Conservation (phyloP, 768 basidiomycete genomes). For the Sarcomyxa edulis region DNA sequence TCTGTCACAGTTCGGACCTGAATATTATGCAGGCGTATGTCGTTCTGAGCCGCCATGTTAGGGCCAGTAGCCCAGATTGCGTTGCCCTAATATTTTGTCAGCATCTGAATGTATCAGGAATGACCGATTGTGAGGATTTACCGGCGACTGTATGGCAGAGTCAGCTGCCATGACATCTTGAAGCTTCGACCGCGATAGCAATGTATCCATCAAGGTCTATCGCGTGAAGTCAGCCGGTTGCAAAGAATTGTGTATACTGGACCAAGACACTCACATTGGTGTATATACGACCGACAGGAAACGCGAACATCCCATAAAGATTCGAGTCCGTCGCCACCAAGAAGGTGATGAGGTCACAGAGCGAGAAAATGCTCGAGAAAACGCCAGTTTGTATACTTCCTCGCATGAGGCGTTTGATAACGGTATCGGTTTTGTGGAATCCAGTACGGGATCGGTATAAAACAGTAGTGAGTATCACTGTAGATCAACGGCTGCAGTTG, state of each 20-base stretch:
- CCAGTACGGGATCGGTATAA: neutral
- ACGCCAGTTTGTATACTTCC: slow-evolving; percentile 31
- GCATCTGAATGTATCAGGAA: too few species aligned
- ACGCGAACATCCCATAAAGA: slow-evolving; percentile 30
- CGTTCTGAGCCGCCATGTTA: too few species aligned
- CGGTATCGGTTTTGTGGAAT: slow-evolving; percentile 7
- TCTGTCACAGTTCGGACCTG: too few species aligned
- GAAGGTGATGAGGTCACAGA: slow-evolving; percentile 26
- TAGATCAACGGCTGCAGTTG: too few species aligned
- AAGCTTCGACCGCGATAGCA: slow-evolving; percentile 8
- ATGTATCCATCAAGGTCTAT: slow-evolving; percentile 9
- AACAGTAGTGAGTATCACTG: too few species aligned
- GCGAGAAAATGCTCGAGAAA: slow-evolving; percentile 28
- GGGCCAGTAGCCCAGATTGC: too few species aligned
- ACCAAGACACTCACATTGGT: slow-evolving; percentile 25
- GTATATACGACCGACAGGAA: slow-evolving; percentile 37
- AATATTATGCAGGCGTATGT: too few species aligned
- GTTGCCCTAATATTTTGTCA: too few species aligned
- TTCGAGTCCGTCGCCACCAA: slow-evolving; percentile 19
- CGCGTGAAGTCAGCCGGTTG: neutral
- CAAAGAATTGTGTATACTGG: neutral
- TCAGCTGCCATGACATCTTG: too few species aligned
- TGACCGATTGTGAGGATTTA: too few species aligned
- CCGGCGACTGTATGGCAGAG: too few species aligned
- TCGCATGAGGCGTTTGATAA: slow-evolving; percentile 23